Evolutionary conservation across 768 basidiomycete genomes (phyloP).

Genomic region (Suillus brevipes): DNA sequence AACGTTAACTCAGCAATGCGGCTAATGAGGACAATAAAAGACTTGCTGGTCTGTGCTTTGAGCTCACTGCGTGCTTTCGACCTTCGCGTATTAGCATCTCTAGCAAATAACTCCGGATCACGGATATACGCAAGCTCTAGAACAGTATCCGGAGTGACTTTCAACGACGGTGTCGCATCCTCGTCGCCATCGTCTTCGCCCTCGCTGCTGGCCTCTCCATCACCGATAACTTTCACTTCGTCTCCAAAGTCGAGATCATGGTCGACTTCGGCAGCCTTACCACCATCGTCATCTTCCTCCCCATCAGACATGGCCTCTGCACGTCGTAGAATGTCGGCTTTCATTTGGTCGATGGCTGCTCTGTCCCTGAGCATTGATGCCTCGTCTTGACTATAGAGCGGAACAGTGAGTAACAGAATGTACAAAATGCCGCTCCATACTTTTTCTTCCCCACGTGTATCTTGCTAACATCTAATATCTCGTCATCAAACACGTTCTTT

Average conservation of each 20-base stretch:
- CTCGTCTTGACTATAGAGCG: conserved; percentile 43
- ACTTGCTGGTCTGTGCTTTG: conserved; percentile 63
- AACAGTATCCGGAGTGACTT: conserved; percentile 53
- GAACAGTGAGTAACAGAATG: conserved; percentile 9
- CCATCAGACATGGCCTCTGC: conserved; percentile 66
- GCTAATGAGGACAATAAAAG: background rate
- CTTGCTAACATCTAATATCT: conserved; percentile 61
- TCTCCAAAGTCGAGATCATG: conserved; percentile 59
- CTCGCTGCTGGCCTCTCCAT: conserved; percentile 52
- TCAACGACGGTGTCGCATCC: conserved; percentile 17
- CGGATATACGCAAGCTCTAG: conserved; percentile 77
- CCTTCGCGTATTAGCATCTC: conserved; percentile 71
- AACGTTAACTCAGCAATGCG: conserved; percentile 2
- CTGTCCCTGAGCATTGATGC: conserved; percentile 53
- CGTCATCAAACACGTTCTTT: conserved; percentile 75
- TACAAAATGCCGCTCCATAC: conserved; percentile 36
- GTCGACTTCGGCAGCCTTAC: conserved; percentile 29
- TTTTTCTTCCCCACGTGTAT: conserved; percentile 66
- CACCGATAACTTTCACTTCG: conserved; percentile 54
- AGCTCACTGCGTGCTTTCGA: conserved; percentile 68
- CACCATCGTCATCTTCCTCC: conserved; percentile 56
- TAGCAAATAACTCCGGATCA: conserved; percentile 73
- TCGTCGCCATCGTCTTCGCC: conserved; percentile 34
- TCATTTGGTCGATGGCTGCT: conserved; percentile 69
- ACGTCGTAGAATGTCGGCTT: conserved; percentile 77